phyloP scores from a whole-genome alignment of 2,329 filamentous ascomycete genomes.

The Ophiostoma angusticollis region DNA sequence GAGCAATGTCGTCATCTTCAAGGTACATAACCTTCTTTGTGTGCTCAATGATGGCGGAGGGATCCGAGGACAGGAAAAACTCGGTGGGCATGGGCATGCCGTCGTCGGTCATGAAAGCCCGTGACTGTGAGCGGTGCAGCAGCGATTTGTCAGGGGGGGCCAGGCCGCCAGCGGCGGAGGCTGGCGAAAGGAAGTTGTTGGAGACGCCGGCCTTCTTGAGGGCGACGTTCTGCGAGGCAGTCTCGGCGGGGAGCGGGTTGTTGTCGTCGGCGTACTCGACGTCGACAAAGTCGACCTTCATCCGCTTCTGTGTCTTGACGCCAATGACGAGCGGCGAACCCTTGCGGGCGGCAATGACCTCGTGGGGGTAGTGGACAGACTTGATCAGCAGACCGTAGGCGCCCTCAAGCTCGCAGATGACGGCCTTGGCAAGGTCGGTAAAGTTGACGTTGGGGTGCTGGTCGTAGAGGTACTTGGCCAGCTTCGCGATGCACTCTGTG shows the following conservation, averaged over 20 bases:
- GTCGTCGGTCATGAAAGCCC: slow-evolving; percentile 97
- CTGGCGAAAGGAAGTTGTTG: slow-evolving; percentile 51
- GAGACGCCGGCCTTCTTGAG: slow-evolving; percentile 87
- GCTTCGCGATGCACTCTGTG: slow-evolving; percentile 97
- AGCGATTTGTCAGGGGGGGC: slow-evolving; percentile 95
- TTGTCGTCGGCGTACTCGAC: slow-evolving; percentile 91
- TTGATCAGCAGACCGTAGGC: slow-evolving; percentile 96
- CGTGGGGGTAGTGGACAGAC: slow-evolving; percentile 95
- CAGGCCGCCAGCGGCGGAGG: slow-evolving; percentile 31
- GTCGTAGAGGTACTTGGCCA: slow-evolving; percentile 96
- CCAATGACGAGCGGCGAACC: slow-evolving; percentile 95
- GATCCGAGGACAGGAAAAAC: slow-evolving; percentile 98
- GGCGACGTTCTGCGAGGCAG: slow-evolving; percentile 89
- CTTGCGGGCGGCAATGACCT: slow-evolving; percentile 96
- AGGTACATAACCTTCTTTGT: slow-evolving; percentile 99
- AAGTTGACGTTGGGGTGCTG: slow-evolving; percentile 90
- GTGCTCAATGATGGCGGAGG: slow-evolving; percentile 96
- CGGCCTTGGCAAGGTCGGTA: slow-evolving; percentile 89
- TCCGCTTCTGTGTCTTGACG: slow-evolving; percentile 93
- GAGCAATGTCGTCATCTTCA: slow-evolving; percentile 98
- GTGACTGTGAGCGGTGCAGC: slow-evolving; percentile 94
- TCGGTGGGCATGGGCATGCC: slow-evolving; percentile 95
- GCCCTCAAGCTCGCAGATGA: slow-evolving; percentile 96
- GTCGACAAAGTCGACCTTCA: slow-evolving; percentile 99
- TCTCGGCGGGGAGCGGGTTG: slow-evolving; percentile 74